Conservation (phyloP, 441 rosid genomes). For the Populus hybrid region DNA sequence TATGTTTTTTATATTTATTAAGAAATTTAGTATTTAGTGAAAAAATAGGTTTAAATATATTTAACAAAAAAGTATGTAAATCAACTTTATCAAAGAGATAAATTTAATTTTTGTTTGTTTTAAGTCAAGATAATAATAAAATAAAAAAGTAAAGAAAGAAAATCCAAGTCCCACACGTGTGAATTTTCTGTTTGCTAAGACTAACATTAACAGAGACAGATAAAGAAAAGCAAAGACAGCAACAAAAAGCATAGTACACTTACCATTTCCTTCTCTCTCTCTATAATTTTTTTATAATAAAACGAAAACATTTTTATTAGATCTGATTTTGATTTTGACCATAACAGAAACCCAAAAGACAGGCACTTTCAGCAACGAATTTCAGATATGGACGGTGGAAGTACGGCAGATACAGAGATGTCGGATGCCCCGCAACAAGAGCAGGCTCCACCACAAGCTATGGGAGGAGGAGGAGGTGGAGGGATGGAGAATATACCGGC, state of each 20-base stretch:
- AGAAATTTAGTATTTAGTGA: no score
- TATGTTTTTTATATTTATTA: no score
- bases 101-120: no score
- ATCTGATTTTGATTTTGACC: neutral
- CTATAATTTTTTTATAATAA: neutral
- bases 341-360: neutral
- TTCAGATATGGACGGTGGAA: conserved; percentile 45
- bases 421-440: conserved; percentile 34
- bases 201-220: neutral
- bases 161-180: neutral
- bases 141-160: neutral
- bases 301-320: neutral
- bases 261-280: neutral
- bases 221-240: neutral
- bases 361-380: neutral
- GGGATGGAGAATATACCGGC: conserved; percentile 81
- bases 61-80: neutral
- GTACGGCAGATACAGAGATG: conserved; percentile 66
- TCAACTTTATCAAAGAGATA: neutral
- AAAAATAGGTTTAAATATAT: neutral
- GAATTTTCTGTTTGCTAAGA: neutral
- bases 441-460: conserved; percentile 18
- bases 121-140: neutral
- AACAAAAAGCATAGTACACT: neutral
- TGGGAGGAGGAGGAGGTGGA: conserved; percentile 25